A percentile compares a stretch with the other conserved stretches of the same genome.
These are phyloP conservation scores for Zopfochytrium polystomum DNA, from an alignment of 371 early-diverging fungal genomes.

Conservation along the genomic window DNA sequence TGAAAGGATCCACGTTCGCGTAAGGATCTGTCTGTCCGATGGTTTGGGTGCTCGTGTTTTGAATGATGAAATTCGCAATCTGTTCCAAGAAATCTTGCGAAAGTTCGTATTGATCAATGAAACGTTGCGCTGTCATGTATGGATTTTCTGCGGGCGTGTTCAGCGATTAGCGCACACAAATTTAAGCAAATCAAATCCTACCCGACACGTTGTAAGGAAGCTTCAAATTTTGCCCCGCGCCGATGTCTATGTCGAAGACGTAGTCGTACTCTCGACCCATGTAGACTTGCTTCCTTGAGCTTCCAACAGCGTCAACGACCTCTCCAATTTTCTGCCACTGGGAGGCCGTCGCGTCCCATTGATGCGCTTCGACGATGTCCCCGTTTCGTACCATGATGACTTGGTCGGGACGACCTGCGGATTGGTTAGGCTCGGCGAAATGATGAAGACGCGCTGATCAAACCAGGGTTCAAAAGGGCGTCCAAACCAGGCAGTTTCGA, in stretches of 20 bases:
- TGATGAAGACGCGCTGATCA: background rate
- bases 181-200: slow-evolving; percentile 19
- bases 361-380: slow-evolving; percentile 75
- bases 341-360: slow-evolving; percentile 67
- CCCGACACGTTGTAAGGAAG: slow-evolving; percentile 87
- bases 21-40: slow-evolving; percentile 37
- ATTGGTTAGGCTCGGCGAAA: background rate
- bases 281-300: slow-evolving; percentile 68
- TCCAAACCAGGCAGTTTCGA: slow-evolving; percentile 77
- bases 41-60: slow-evolving; percentile 71
- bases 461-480: slow-evolving; percentile 68
- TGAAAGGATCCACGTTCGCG: slow-evolving; percentile 63
- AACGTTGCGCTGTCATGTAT: slow-evolving; percentile 86
- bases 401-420: slow-evolving; percentile 53
- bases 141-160: slow-evolving; percentile 73
- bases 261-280: slow-evolving; percentile 93
- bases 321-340: slow-evolving; percentile 91
- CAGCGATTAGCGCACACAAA: slow-evolving; percentile 2
- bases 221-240: slow-evolving; percentile 74
- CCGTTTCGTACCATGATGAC: slow-evolving; percentile 82
- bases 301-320: slow-evolving; percentile 87
- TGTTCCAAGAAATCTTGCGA: slow-evolving; percentile 82
- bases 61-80: slow-evolving; percentile 88
- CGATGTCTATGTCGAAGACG: slow-evolving; percentile 95
- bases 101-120: slow-evolving; percentile 77